Evolutionary conservation across 2,329 filamentous ascomycete species (phyloP).

Genomic region (Penicillium sclerotiorum): DNA sequence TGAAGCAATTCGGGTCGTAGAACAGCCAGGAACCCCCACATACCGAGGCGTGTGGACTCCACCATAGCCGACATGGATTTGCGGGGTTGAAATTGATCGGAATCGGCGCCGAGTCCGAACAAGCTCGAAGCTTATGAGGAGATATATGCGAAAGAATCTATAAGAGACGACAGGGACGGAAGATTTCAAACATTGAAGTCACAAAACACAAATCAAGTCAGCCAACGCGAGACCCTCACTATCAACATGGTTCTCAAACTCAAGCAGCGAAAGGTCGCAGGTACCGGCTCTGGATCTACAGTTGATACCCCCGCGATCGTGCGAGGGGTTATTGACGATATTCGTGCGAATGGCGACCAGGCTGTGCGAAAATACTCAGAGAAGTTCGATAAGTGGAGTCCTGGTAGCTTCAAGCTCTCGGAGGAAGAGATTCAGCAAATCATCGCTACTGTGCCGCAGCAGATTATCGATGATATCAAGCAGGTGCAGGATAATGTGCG

Average conservation of each 20-base stretch:
- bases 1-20: constrained; percentile 3
- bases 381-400: constrained; percentile 59
- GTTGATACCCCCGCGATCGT: constrained; percentile 41
- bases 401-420: constrained; percentile 53
- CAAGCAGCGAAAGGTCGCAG: constrained; percentile 11
- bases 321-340: constrained; percentile 51
- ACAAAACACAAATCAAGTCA: background rate
- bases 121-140: background rate
- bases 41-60: constrained; percentile 14
- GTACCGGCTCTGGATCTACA: constrained; percentile 1
- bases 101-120: constrained; percentile 21
- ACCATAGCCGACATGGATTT: constrained; percentile 1
- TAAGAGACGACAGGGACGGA: background rate
- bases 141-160: background rate
- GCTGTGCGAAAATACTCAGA: constrained; percentile 55
- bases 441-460: constrained; percentile 49
- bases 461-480: constrained; percentile 58
- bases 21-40: constrained; percentile 10
- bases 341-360: constrained; percentile 51
- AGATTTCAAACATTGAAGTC: background rate
- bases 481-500: constrained; percentile 55
- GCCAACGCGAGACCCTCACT: too few relatives aligned
- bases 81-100: constrained; percentile 15
- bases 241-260: constrained; percentile 15
- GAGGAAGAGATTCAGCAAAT: constrained; percentile 47